Conservation (phyloP, 2,329 filamentous ascomycete genomes). For the Alternaria arbusti region DNA sequence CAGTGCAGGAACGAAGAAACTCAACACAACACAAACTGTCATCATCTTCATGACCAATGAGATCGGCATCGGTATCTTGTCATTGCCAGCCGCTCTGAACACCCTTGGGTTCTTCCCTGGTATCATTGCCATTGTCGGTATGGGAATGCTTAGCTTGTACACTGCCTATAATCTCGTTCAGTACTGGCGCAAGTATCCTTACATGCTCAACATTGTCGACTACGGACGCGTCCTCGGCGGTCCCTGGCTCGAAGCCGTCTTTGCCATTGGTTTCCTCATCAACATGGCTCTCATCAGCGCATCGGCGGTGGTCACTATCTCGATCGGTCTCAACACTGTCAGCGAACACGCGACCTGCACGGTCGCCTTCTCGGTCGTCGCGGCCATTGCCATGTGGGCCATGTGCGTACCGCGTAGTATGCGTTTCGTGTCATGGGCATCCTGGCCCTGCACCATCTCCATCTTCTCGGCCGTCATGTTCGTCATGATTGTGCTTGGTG, state of each 20-base stretch:
- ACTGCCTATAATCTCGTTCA: slow-evolving; percentile 39
- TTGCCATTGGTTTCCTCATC: slow-evolving; percentile 34
- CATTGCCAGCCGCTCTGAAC: slow-evolving; percentile 33
- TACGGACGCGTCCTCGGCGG: slow-evolving; percentile 37
- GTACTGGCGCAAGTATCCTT: slow-evolving; percentile 39
- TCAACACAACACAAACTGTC: slow-evolving; percentile 34
- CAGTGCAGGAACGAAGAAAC: slow-evolving; percentile 21
- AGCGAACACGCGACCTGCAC: slow-evolving; percentile 38
- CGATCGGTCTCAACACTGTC: slow-evolving; percentile 37
- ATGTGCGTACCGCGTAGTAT: slow-evolving; percentile 36
- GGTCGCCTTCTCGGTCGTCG: slow-evolving; percentile 31
- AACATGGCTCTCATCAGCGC: slow-evolving; percentile 39
- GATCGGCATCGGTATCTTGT: slow-evolving; percentile 39
- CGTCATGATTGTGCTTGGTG: slow-evolving; percentile 35
- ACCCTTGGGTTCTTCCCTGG: slow-evolving; percentile 36
- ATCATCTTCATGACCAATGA: slow-evolving; percentile 42
- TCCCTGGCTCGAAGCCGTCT: slow-evolving; percentile 32
- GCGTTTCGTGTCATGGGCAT: slow-evolving; percentile 38
- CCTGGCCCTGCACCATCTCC: slow-evolving; percentile 33
- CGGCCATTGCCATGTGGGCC: slow-evolving; percentile 35
- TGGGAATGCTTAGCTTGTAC: slow-evolving; percentile 36
- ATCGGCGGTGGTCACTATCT: slow-evolving; percentile 35
- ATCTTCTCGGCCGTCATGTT: slow-evolving; percentile 31
- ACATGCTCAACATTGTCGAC: slow-evolving; percentile 40
- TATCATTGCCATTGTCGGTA: slow-evolving; percentile 29